A percentile compares a stretch with the other conserved stretches of the same genome.
phyloP scores from a whole-genome alignment of 1,284 basidiomycete genomes.

The Lentinula novae-zelandiae region DNA sequence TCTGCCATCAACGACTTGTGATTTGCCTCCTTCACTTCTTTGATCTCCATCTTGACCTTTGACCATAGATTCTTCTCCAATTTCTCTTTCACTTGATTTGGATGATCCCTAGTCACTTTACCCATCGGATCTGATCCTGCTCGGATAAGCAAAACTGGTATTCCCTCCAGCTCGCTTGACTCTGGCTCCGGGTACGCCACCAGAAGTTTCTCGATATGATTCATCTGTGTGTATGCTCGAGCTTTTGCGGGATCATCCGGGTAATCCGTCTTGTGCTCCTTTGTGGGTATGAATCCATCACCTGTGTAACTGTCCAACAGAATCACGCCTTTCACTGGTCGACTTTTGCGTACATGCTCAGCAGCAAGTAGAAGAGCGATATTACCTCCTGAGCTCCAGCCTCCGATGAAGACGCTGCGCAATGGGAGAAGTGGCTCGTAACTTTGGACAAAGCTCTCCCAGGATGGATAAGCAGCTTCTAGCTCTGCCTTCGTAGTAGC shows the following conservation, averaged over 20 bases:
- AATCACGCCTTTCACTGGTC: not conserved
- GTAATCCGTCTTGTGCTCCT: not conserved
- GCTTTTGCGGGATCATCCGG: constrained; percentile 1
- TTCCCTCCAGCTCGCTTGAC: not conserved
- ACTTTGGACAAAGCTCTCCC: not conserved
- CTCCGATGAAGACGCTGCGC: not conserved
- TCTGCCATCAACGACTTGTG: constrained; percentile 3
- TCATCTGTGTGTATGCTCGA: constrained; percentile 1
- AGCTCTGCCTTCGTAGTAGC: not conserved
- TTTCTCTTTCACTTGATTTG: not conserved
- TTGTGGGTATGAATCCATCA: not conserved
- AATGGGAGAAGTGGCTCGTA: not conserved
- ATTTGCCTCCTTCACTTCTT: not conserved
- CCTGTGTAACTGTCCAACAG: not conserved
- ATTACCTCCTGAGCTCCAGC: constrained; percentile 2
- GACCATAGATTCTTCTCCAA: not conserved
- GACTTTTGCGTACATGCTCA: not conserved
- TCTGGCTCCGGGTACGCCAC: not conserved
- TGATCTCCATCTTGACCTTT: not conserved
- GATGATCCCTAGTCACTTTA: not conserved
- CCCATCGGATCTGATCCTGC: not conserved
- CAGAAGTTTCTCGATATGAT: not conserved
- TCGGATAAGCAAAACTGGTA: not conserved
- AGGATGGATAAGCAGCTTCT: not conserved
- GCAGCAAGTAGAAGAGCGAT: constrained; percentile 1